A percentile compares a stretch with the other conserved stretches of the same genome.
Evolutionary conservation across 2,329 filamentous ascomycete species (phyloP).

Genomic region (Penicillium sp.): DNA sequence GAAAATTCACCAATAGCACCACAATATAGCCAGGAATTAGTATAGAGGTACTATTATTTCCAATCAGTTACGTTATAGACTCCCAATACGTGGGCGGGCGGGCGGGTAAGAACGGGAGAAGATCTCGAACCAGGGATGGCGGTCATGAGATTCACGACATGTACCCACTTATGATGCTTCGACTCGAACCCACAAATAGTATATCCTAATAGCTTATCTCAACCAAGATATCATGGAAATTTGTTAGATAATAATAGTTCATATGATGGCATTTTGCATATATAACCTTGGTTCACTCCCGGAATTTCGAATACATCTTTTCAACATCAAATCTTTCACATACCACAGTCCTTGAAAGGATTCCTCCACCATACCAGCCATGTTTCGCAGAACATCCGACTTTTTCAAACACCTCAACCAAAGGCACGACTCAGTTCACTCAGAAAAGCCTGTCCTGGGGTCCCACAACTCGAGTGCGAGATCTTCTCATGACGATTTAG

Average conservation of each 20-base stretch:
- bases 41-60: too few species aligned
- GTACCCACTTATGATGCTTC: background rate
- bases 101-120: background rate
- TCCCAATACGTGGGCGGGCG: background rate
- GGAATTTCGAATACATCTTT: too few species aligned
- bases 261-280: background rate
- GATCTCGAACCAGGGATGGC: background rate
- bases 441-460: background rate
- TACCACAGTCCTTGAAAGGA: background rate
- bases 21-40: too few species aligned
- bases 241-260: background rate
- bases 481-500: background rate
- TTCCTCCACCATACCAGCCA: background rate
- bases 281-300: background rate
- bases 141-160: background rate
- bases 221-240: background rate
- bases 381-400: constrained; percentile 6
- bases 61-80: background rate
- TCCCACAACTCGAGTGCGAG: too few species aligned
- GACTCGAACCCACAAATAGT: background rate
- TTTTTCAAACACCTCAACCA: constrained; percentile 2
- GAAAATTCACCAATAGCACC: too few species aligned
- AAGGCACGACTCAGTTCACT: constrained; percentile 1
- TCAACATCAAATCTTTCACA: background rate
- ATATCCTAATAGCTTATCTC: background rate